Base-by-base conservation (phyloP, 768 basidiomycete genomes). In the Russula virescens region DNA sequence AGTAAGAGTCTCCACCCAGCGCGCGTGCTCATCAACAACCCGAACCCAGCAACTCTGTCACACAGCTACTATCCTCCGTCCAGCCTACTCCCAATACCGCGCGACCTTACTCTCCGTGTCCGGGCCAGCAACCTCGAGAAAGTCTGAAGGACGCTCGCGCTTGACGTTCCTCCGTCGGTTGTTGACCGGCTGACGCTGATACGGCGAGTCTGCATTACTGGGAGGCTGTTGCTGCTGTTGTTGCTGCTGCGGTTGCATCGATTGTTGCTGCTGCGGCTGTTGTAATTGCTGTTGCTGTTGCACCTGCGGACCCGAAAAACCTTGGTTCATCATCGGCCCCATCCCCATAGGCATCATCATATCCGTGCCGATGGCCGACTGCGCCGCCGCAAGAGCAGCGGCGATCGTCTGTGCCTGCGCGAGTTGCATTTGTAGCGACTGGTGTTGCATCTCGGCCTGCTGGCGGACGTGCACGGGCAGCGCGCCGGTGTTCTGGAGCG, bases 131-230 rank as follows among this genome's bases (percentile, higher is more conserved):
- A 90, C 80, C 69, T 92, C 91, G 69, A 91, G 73, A 70, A 93
- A 93, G 74, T 94, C 91, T 5, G 88, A 86, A 1, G 91, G 91
- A 50, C 91, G 78, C 34, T 93, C 91, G 10, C 91, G 81, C 74
- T 94, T 92, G 66, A 89, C 69, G 67, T 84, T 85, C 70, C 88
- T 77, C 57, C 91, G 81, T 62, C 91, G 80, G 69, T 89, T 91
- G 69, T 92, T 93, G 58, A 94, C 75, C 34, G 91, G 91, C 53
- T 91, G 70, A 40, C 91, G 80, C 72, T 94, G 91, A 71, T 94
- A 93, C n/a, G 91, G 88, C 7, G 90, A 92, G 65, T 93, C 91
- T 69, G 85, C 84, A 7, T 80, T 79, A 55, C 81, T 80, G 34
- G 81, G 80, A 71, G 89, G 87, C 69, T 89, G 87, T 64, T 81